These are phyloP conservation scores for Jacaranda copaia DNA, from an alignment of 257 asterid genomes.

Conservation along the genomic window DNA sequence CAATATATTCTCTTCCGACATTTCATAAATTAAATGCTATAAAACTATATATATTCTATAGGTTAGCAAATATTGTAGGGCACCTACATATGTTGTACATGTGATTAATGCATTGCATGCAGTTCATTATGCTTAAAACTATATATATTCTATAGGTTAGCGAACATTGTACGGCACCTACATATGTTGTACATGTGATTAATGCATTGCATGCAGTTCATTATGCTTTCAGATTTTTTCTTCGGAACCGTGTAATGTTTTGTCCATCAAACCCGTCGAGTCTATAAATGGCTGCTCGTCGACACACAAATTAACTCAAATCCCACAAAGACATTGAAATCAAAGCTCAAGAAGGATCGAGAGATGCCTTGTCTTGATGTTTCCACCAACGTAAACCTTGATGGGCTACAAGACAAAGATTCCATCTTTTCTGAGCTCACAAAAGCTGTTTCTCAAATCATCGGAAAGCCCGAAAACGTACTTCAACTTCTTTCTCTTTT, in stretches of 20 bases:
- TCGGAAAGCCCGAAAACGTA: slow-evolving; percentile 55
- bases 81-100: too few relatives aligned
- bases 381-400: slow-evolving; percentile 56
- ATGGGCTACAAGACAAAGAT: slow-evolving; percentile 40
- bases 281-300: not conserved
- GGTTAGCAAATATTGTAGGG: too few relatives aligned
- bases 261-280: too few relatives aligned
- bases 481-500: not conserved
- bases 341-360: not conserved
- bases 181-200: too few relatives aligned
- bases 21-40: too few relatives aligned
- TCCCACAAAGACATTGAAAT: not conserved
- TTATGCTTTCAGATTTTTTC: not conserved
- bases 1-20: too few relatives aligned
- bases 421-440: slow-evolving; percentile 51
- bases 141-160: too few relatives aligned
- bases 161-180: too few relatives aligned
- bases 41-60: too few relatives aligned
- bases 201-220: too few relatives aligned
- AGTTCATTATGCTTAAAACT: not conserved
- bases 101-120: too few relatives aligned
- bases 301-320: not conserved
- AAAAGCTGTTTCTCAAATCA: slow-evolving; percentile 49
- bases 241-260: too few relatives aligned
- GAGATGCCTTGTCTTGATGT: slow-evolving; percentile 65